Conservation (phyloP, 1,139 yeast genomes). For the Yamadazyma diddensiae region DNA sequence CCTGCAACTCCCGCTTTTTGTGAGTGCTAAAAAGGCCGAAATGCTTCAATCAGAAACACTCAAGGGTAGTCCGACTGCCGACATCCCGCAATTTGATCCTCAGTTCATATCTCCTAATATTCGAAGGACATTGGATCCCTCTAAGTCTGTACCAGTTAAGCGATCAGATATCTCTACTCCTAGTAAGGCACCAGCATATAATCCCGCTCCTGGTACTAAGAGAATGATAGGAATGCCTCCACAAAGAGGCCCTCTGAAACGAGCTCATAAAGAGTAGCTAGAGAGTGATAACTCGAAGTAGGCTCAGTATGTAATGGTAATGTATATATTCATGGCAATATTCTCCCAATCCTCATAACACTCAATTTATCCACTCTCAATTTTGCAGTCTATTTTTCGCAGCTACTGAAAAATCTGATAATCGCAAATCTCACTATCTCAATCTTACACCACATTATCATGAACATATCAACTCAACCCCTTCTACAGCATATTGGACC, state of each 20-base stretch:
- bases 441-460: not conserved
- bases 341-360: too few species aligned
- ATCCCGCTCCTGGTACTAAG: constrained; percentile 15
- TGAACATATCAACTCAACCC: constrained; percentile 11
- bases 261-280: constrained; percentile 11
- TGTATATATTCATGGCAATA: not conserved
- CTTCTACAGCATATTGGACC: constrained; percentile 35
- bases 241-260: constrained; percentile 20
- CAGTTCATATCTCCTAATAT: constrained; percentile 50
- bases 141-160: constrained; percentile 56
- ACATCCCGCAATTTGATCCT: constrained; percentile 44
- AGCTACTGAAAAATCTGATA: not conserved
- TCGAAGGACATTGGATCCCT: constrained; percentile 55
- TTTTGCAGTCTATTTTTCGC: too few species aligned
- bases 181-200: constrained; percentile 6
- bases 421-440: too few species aligned
- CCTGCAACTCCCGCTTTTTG: constrained; percentile 36
- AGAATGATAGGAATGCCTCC: constrained; percentile 37
- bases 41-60: constrained; percentile 44
- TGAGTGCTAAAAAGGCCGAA: constrained; percentile 59
- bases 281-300: too few species aligned
- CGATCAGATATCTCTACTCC: constrained; percentile 20
- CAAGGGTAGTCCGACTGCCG: constrained; percentile 37
- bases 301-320: not conserved
- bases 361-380: too few species aligned